Evolutionary conservation across 495 filamentous ascomycete genomes (phyloP), one percentile per base, ranked within the genome.

Genomic region (Neurospora sp.): DNA sequence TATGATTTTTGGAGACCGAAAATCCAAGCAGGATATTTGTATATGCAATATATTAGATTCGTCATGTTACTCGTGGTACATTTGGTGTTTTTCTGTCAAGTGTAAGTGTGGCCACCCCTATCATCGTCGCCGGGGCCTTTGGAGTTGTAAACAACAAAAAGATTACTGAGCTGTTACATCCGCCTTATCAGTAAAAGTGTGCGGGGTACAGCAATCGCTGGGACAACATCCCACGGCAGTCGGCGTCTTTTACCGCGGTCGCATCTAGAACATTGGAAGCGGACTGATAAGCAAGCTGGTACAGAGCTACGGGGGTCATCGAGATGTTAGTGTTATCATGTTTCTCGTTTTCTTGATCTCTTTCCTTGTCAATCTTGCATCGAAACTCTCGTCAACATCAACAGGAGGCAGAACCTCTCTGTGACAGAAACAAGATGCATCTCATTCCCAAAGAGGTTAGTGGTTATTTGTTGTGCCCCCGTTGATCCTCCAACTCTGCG

Each of bases 361-460:
- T 8, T 7, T 35, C 27, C 0, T 65, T 65, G 53, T 35, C 53
- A 31, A 65, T 4, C 1, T 65, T 16, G 27, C 27, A 65, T 65
- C 53, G 6, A 37, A 65, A 35, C 53, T 35, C 27, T 65, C 53
- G 12, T 65, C 53, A 65, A 65, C 53, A 65, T 35, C 53, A 2
- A 27, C 27, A 59, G 48, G 48, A 59, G 48, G 48, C 48, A 59
- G 20, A 27, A 59, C 48, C 48, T 59, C 48, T 14, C 48, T 59
- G 20, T 53, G 48, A 20, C 20, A 35, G 27, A 27, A 65, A 65
- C 39, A 79, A 71, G 39, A 96, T 97, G 93, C 92, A 94, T 87
- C 89, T 97, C 68, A 85, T 94, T 74, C 93, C 93, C 2, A 92
- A 90, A 84, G 93, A 97, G 89, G 93, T 94, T 81, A 76, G 87